These are phyloP conservation scores for Phlebiopsis gigantea DNA, from an alignment of 768 basidiomycete species.

Conservation along the genomic window DNA sequence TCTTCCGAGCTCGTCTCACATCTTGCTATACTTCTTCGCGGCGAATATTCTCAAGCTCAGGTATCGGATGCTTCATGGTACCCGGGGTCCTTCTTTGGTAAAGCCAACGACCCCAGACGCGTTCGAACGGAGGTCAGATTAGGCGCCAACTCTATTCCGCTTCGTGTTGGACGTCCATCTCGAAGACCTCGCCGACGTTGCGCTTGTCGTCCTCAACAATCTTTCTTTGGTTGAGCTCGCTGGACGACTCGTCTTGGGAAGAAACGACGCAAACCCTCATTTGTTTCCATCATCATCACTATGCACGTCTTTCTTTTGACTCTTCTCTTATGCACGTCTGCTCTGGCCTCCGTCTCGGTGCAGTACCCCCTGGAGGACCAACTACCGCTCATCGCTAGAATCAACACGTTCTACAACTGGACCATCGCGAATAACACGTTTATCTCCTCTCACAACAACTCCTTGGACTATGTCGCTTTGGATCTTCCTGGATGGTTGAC, in stretches of 20 bases:
- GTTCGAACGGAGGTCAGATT: neutral
- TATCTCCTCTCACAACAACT: slow-evolving; percentile 35
- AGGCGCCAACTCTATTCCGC: neutral
- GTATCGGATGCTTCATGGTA: neutral
- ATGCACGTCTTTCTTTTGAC: slow-evolving; percentile 42
- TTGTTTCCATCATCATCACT: slow-evolving; percentile 35
- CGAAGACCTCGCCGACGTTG: slow-evolving; percentile 3
- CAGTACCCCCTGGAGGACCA: slow-evolving; percentile 63
- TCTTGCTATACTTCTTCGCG: no score
- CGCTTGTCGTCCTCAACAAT: neutral
- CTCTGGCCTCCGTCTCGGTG: slow-evolving; percentile 40
- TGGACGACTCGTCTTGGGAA: slow-evolving; percentile 17
- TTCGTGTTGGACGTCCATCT: slow-evolving; percentile 2
- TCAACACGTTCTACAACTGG: slow-evolving; percentile 63
- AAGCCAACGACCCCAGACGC: neutral
- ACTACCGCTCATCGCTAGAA: slow-evolving; percentile 72
- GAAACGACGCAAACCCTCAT: slow-evolving; percentile 5
- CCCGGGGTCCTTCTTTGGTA: neutral
- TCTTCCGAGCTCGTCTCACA: no score
- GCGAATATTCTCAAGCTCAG: no score
- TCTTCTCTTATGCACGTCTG: slow-evolving; percentile 37
- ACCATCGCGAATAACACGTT: slow-evolving; percentile 65
- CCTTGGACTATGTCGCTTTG: slow-evolving; percentile 48
- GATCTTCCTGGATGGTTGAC: slow-evolving; percentile 70
- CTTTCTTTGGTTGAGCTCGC: slow-evolving; percentile 24